Evolutionary conservation across 2,329 filamentous ascomycete genomes (phyloP), one percentile per base, ranked within the genome.

Genomic region (Calonectria pteridis): DNA sequence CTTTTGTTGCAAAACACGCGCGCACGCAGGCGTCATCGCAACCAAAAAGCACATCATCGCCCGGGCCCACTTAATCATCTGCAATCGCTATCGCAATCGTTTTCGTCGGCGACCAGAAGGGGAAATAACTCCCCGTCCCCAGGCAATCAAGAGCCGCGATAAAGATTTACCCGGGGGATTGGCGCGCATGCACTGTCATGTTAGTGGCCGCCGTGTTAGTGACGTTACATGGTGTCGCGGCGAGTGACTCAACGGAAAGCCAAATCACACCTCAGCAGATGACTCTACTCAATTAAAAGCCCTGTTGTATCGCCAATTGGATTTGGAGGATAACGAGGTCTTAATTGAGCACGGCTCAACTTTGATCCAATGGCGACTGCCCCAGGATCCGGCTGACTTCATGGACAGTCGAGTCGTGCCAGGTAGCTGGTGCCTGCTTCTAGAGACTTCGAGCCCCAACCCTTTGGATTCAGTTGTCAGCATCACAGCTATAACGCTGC

Each of bases 31-130:
- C 70, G 70, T 68, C 33, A 72, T 72, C 31, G 29, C 26, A 18
- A 16, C 18, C n/a, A 4, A 37, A 64, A 68, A 72, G 69, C 69
- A 72, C 69, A 72, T 63, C 69, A 72, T 72, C 69, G 29, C 20
- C 29, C 10, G 26, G 55, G 53, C 69, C 69, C 69, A 67, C 69
- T 67, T 65, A 13, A 18, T 4, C 10, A 1, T 3, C 31, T 40
- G 37, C 26, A 46, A 29, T 63, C 40, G 28, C 33, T 28, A 62
- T 40, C 65, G 33, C 28, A 33, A 35, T 35, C 51, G 13, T 51
- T 14, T 29, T 55, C 35, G 28, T 23, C 37, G 6, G 43, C 7
- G 9, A 20, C 37, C n/a, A 40, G 23, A 55, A n/a, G 20, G 18
- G 37, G 66, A 58, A 26, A 58, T 58, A 55, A 11, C 31, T 11